Base-by-base conservation (phyloP, 805 yeast species). In the Wickerhamomyces xylosicus region DNA sequence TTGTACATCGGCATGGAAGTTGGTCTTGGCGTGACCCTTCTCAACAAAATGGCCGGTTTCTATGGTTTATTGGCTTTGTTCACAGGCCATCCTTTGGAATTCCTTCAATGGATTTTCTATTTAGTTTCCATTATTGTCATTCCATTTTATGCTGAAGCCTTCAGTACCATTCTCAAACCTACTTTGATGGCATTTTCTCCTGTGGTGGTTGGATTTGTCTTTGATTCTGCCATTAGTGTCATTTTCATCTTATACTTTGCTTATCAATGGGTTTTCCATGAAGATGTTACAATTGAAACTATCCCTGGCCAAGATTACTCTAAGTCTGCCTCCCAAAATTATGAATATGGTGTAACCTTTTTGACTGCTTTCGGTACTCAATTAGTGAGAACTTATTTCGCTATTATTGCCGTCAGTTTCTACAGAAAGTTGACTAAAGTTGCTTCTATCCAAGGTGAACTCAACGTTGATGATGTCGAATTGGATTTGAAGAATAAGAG, bases 1-100 rank as follows among this genome's bases (percentile, higher is more conserved):
- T 69, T 90, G 19, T 85, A 82, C 53, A 68, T 83, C 19, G 97
- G 97, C 13, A 95, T 87, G 19, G 97, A 90, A 57, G 57, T 85
- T 2, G 74, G 82, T 17, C 66, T 87, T 5, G 80, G 85, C 1
- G 66, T 84, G 29, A 82, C 89, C 14, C 71, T 87, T 29, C 68
- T 89, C 46, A 90, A 90, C 64, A 89, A 89, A 56, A 85, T 89
- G 47, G 78, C 95, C 42, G 96, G 97, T 9, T 66, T 78, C 17
- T 90, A 81, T 58, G 98, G 97, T 21, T 64, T 90, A 28, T 63
- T 87, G 18, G 87, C 97, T 1, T 58, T 90, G 19, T 72, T 90
- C 52, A 89, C 97, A 0, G 92, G 95, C 2, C 95, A 89, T 54
- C 92, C 92, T 2, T 67, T 89, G 40, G 79, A 77, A 43, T 72